Evolutionary conservation across 768 basidiomycete species (phyloP), one percentile per base, ranked within the genome.

Genomic region (Termitomyces titanicus): DNA sequence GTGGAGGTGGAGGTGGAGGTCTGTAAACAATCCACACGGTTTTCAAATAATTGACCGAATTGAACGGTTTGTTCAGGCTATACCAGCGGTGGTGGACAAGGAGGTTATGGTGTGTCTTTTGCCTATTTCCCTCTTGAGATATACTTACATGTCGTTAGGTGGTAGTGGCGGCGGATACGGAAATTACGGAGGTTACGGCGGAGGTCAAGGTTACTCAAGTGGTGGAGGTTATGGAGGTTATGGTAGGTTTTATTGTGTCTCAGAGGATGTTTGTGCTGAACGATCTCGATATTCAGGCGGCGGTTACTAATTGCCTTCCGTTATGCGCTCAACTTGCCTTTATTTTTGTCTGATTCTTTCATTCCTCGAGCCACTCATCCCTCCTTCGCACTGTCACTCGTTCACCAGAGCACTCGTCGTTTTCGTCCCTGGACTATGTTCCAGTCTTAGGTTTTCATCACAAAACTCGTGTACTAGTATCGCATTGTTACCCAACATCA

Each of bases 1-100:
- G 74, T 44, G 67, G 73, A n/a, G 81, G 80, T 4, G 75, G 79
- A 51, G 81, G 82, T 0, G 78, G 80, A 54, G 75, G 77, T 63
- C 24, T 42, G 63, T 48, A 11, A 25, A 38, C 25, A 4, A 17
- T 48, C 47, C 47, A 39, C 38, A 39, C 27, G 24, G 0, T n/a
- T n/a, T n/a, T 31, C 6, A 43, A 11, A 44, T 47, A 12, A 51
- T 47, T 53, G 9, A 47, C 33, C 25, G 33, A 56, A 31, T 31
- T n/a, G n/a, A 25, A 11, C 15, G n/a, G 2, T 39, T 27, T 47
- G 47, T n/a, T 2, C 25, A 57, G 67, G 61, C 7, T 65, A 63
- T 43, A 47, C 35, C 11, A 53, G 60, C 31, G 64, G 64, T 39
- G 63, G 63, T 3, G 65, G 64, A 20, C 33, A 47, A 42, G 56